Base-by-base conservation (phyloP, 345 rosid genomes). In the Corchorus olitorius region DNA sequence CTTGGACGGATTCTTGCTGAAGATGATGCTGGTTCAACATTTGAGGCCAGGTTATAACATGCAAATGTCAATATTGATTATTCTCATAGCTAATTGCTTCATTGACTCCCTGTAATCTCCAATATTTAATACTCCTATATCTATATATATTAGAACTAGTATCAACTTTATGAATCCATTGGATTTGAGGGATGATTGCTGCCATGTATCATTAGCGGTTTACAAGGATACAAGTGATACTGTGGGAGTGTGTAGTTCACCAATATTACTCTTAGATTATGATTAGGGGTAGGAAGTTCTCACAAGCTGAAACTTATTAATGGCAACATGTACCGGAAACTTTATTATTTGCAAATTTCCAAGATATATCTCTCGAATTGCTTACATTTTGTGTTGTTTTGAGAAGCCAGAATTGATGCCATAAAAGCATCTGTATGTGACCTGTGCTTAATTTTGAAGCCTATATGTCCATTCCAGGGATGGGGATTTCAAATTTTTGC, bases 41-140 rank as follows among this genome's bases (percentile, higher is more conserved):
- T 33, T 64, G 65, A 34, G 74, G 43, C 48, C 43, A 48, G 75
- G 63, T 67, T 65, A 33, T 67, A 46, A 33, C 59, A 35, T 20
- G 41, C 34, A 15, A 15, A 55, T 64, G 39, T 13, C 59, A 2
- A 53, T n/a, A 72, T 49, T 48, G 58, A 73, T 56, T 54, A 46
- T 66, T 56, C 65, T 14, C 34, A 19, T 43, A 58, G 74, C 62
- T 19, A 45, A 66, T 66, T 65, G 8, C 17, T 53, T 53, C 55
- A n/a, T 64, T 16, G 19, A 62, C 19, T 41, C 52, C 41, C 20
- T 62, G n/a, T 59, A 17, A 13, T 50, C 22, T 45, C 37, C 12
- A 59, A 66, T 17, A 22, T 46, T 17, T 20, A 13, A 45, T 27
- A 27, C 27, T 27, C 27, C 27, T 27, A 41, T 60, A 41, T 60